These are phyloP conservation scores for Aspergillus pseudotamarii DNA, from an alignment of 2,329 filamentous ascomycete species.

Conservation along the genomic window DNA sequence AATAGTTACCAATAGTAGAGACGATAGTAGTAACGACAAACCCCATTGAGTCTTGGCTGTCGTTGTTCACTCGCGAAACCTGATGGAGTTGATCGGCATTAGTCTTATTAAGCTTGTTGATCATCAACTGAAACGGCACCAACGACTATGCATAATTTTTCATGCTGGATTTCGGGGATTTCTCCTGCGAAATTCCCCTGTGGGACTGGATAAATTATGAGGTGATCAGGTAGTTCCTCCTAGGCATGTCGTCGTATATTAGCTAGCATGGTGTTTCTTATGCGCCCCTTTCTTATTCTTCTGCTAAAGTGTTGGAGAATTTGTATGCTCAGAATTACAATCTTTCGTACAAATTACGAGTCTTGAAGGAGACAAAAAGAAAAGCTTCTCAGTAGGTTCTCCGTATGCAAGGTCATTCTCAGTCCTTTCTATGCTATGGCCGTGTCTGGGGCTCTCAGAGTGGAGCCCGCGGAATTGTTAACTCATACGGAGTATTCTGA, in stretches of 20 bases:
- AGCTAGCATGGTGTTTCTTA: not conserved
- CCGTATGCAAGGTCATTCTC: not conserved
- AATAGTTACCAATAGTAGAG: not conserved
- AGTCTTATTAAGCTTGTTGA: conserved; percentile 1
- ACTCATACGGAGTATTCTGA: not conserved
- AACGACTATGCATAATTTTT: not conserved
- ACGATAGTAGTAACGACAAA: not conserved
- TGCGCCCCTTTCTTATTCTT: not conserved
- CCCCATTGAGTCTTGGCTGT: not conserved
- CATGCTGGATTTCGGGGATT: not conserved
- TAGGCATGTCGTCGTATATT: not conserved
- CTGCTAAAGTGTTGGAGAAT: not conserved
- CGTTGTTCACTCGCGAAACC: not conserved
- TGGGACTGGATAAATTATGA: not conserved
- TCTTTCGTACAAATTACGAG: not conserved
- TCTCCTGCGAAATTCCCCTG: not conserved
- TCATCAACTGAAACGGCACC: not conserved
- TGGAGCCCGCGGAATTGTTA: not conserved
- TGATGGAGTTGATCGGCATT: not conserved
- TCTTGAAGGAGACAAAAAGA: no score
- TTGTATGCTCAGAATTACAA: not conserved
- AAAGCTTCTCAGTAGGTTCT: not conserved
- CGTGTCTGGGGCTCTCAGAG: not conserved
- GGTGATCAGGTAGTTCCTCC: not conserved
- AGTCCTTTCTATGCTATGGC: not conserved